Evolutionary conservation across 257 asterid species (phyloP).

Genomic region (Henckelia pumila): DNA sequence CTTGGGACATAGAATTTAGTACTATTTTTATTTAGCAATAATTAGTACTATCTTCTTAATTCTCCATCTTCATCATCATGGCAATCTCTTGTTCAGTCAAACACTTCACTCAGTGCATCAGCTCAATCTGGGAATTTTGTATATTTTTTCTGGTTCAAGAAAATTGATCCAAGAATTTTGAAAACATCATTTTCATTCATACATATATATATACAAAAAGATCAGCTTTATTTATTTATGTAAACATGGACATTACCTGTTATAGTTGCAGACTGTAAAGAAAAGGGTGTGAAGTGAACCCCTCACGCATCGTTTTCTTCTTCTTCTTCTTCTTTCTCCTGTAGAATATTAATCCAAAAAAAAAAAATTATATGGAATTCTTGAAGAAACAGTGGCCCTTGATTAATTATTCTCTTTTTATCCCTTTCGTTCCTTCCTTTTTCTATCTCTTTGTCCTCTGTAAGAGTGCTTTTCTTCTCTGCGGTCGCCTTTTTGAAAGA

Average conservation of each 20-base stretch:
- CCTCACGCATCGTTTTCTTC: slow-evolving; percentile 82
- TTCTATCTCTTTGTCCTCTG: not conserved
- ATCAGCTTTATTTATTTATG: slow-evolving; percentile 45
- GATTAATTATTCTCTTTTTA: not conserved
- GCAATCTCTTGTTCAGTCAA: not conserved
- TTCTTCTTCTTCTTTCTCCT: slow-evolving; percentile 47
- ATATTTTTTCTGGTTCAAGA: not conserved
- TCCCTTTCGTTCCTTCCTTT: not conserved
- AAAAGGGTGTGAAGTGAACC: slow-evolving; percentile 52
- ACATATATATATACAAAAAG: slow-evolving; percentile 20
- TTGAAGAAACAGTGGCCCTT: not conserved
- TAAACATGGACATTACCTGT: slow-evolving; percentile 55
- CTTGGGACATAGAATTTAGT: not conserved
- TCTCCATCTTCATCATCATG: slow-evolving; percentile 39
- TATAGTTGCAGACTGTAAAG: slow-evolving; percentile 68
- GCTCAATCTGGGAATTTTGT: not conserved
- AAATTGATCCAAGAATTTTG: slow-evolving; percentile 19
- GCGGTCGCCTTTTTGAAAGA: too few species aligned
- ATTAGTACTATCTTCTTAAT: slow-evolving; percentile 35
- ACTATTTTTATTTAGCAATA: too few species aligned
- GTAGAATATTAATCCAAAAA: slow-evolving; percentile 17
- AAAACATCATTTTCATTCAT: slow-evolving; percentile 22
- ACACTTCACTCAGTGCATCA: not conserved
- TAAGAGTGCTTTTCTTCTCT: too few species aligned
- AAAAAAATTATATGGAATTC: not conserved